Percentiles rank a stretch among this genome's conserved stretches.
These are phyloP conservation scores for Calonectria pteridis DNA, from an alignment of 2,329 filamentous ascomycete species.

Conservation along the genomic window DNA sequence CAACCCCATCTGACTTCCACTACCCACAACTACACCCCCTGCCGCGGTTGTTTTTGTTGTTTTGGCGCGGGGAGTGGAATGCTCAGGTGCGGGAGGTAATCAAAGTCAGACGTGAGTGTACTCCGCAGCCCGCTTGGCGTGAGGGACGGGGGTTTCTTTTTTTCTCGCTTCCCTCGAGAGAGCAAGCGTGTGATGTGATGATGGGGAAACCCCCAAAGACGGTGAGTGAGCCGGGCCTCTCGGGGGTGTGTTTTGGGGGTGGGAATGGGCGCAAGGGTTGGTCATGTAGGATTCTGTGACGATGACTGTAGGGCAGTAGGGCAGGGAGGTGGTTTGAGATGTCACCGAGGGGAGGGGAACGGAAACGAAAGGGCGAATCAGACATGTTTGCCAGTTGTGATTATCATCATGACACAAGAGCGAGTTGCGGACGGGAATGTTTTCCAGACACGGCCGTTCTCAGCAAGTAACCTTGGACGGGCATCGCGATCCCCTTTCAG, in stretches of 20 bases:
- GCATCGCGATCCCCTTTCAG: neutral
- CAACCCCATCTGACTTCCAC: neutral
- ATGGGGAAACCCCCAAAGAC: constrained; percentile 9
- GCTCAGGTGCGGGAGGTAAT: neutral
- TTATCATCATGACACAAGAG: constrained; percentile 8
- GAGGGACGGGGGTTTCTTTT: neutral
- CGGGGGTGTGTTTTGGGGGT: neutral
- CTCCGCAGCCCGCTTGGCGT: neutral
- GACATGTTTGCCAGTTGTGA: constrained; percentile 16
- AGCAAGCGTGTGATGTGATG: neutral
- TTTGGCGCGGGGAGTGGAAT: constrained; percentile 1
- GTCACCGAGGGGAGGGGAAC: constrained; percentile 23
- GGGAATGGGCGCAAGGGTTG: neutral
- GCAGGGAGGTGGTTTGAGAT: constrained; percentile 39
- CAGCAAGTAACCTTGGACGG: neutral
- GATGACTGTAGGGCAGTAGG: constrained; percentile 18
- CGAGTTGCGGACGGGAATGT: neutral
- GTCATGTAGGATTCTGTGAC: constrained; percentile 15
- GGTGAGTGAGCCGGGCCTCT: neutral
- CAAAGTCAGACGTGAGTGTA: constrained; percentile 2
- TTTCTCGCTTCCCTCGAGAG: neutral
- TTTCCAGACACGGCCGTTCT: neutral
- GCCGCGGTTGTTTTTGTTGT: constrained; percentile 1
- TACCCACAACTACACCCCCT: neutral
- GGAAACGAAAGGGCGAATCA: constrained; percentile 19